phyloP scores from a whole-genome alignment of 805 yeast genomes.

The Kodamaea restingae region DNA sequence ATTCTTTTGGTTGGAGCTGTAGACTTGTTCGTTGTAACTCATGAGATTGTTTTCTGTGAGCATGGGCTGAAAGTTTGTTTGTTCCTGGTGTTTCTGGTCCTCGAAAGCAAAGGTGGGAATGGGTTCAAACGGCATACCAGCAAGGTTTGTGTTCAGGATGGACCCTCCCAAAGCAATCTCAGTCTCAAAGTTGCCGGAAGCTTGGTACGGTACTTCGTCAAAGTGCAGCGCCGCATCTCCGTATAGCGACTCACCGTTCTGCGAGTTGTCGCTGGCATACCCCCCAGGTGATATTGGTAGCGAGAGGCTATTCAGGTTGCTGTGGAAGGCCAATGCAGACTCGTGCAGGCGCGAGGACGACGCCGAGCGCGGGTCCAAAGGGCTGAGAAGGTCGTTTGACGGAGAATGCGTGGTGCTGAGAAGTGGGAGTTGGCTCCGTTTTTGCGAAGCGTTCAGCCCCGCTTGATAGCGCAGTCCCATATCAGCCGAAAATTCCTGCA shows the following conservation, averaged over 20 bases:
- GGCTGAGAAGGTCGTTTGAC: constrained; percentile 15
- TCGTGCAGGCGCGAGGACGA: background rate
- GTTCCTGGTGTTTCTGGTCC: too few relatives aligned
- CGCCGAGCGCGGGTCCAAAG: background rate
- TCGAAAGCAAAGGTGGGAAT: constrained; percentile 13
- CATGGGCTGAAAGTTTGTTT: too few relatives aligned
- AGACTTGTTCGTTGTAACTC: constrained; percentile 14
- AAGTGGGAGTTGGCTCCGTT: background rate
- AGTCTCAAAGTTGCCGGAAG: constrained; percentile 23
- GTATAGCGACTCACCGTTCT: constrained; percentile 36
- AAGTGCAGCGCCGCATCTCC: constrained; percentile 35
- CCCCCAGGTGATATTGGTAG: constrained; percentile 21
- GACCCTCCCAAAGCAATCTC: constrained; percentile 40
- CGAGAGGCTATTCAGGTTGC: constrained; percentile 12
- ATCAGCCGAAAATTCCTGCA: too few relatives aligned
- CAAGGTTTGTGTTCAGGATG: constrained; percentile 33
- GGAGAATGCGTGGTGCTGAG: constrained; percentile 1
- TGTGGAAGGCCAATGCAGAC: constrained; percentile 10
- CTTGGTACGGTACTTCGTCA: constrained; percentile 11
- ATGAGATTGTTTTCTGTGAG: constrained; percentile 17
- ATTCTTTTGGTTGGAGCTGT: too few relatives aligned
- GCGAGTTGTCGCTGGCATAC: constrained; percentile 33
- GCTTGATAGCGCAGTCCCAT: too few relatives aligned
- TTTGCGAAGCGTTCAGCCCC: too few relatives aligned
- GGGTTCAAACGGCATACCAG: constrained; percentile 5